Evolutionary conservation across 345 rosid species (phyloP).

Genomic region (Populus euphratica): DNA sequence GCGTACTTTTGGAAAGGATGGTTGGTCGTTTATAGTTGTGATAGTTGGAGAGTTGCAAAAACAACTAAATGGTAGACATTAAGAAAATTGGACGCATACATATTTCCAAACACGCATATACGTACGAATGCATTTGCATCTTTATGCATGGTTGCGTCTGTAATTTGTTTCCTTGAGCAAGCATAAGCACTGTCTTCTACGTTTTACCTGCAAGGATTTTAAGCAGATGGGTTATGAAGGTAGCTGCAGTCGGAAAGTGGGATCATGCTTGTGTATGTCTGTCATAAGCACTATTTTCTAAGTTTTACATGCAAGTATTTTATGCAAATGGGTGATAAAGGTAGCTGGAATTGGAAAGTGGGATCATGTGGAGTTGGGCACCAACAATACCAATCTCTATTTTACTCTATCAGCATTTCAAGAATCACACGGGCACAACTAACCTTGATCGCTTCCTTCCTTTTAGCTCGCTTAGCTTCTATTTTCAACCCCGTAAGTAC

Average conservation of each 20-base stretch:
- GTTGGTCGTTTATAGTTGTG: background rate
- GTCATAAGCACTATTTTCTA: no score
- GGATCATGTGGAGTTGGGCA: conserved; percentile 1
- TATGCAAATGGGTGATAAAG: background rate
- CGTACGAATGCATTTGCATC: background rate
- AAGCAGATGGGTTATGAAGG: background rate
- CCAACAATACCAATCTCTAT: background rate
- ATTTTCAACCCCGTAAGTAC: background rate
- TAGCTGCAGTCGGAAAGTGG: background rate
- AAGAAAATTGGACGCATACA: no score
- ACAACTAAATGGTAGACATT: no score
- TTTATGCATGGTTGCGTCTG: no score
- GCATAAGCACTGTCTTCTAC: no score
- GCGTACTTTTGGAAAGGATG: background rate
- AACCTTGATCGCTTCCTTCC: conserved; percentile 17
- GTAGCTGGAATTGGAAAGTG: conserved; percentile 12
- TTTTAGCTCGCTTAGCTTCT: background rate
- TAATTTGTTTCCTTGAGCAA: no score
- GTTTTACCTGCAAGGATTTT: background rate
- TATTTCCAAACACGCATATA: background rate
- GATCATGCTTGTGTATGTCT: background rate
- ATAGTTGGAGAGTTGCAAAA: no score
- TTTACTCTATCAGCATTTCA: conserved; percentile 21
- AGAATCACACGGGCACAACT: conserved; percentile 35
- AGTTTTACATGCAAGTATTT: no score